A percentile compares a stretch with the other conserved stretches of the same genome.
Evolutionary conservation across 192 early-diverging fungal genomes (phyloP).

Genomic region (Backusella tarrabulga): DNA sequence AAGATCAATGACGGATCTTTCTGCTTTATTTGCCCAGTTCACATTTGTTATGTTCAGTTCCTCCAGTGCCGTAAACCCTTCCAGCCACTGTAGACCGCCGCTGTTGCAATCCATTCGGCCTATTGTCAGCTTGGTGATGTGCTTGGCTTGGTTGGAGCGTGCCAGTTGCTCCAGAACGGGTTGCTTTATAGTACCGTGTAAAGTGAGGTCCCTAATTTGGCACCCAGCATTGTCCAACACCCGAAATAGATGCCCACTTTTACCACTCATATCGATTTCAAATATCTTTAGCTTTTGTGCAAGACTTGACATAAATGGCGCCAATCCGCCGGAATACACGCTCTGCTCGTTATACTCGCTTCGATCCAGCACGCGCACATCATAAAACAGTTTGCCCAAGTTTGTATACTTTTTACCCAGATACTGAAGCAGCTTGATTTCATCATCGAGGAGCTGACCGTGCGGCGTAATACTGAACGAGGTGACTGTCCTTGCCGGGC

Average conservation of each 20-base stretch:
- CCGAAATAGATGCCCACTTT: neutral
- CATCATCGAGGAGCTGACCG: neutral
- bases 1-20: neutral
- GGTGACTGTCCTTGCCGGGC: neutral
- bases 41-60: neutral
- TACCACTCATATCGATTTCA: conserved; percentile 4
- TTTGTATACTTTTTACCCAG: neutral
- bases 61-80: neutral
- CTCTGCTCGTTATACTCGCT: neutral
- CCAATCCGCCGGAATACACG: neutral
- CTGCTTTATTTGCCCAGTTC: neutral
- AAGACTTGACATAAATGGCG: neutral
- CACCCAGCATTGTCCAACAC: neutral
- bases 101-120: neutral
- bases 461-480: neutral
- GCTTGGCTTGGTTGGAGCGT: neutral
- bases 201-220: neutral
- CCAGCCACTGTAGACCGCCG: neutral
- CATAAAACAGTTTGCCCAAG: neutral
- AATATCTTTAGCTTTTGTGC: neutral
- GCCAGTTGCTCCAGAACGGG: neutral
- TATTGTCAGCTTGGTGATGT: neutral
- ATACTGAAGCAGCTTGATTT: neutral
- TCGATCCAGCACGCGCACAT: neutral
- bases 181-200: neutral